Evolutionary conservation across 768 basidiomycete species (phyloP).

Genomic region (Lyophyllum atratum): DNA sequence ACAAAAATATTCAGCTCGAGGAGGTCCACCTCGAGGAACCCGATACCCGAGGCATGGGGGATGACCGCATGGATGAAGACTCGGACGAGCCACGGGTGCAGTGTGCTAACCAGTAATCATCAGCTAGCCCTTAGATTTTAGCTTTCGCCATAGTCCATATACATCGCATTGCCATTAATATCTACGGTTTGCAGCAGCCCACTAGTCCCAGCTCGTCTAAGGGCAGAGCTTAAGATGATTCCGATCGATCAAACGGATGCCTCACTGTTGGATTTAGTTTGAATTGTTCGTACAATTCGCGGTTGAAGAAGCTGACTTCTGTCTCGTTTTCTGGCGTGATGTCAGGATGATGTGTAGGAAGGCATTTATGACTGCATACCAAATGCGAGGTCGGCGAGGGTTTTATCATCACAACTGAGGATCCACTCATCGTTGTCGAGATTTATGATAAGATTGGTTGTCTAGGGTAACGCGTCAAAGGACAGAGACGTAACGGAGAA

Average conservation of each 20-base stretch:
- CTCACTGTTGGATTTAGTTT: slow-evolving; percentile 83
- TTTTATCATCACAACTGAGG: slow-evolving; percentile 62
- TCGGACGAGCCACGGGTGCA: slow-evolving; percentile 91
- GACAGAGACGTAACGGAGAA: not conserved
- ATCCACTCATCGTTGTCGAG: slow-evolving; percentile 96
- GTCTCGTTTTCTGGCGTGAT: slow-evolving; percentile 84
- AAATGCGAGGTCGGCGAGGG: slow-evolving; percentile 71
- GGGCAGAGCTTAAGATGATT: not conserved
- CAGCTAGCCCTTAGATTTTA: slow-evolving; percentile 27
- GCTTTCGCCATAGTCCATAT: slow-evolving; percentile 35
- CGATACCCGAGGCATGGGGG: slow-evolving; percentile 64
- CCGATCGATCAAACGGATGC: not conserved
- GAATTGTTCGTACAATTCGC: slow-evolving; percentile 76
- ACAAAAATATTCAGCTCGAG: slow-evolving; percentile 72
- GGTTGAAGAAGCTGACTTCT: slow-evolving; percentile 91
- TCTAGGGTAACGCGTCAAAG: too few relatives aligned
- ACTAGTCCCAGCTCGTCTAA: slow-evolving; percentile 50
- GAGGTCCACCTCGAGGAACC: slow-evolving; percentile 84
- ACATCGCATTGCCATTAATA: slow-evolving; percentile 37
- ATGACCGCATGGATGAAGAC: slow-evolving; percentile 94
- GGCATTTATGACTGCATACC: slow-evolving; percentile 47
- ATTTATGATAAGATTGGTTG: slow-evolving; percentile 97
- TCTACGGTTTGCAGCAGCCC: slow-evolving; percentile 21
- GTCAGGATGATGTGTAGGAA: not conserved
- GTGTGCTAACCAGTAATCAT: slow-evolving; percentile 85